These are phyloP conservation scores for Gossypium turneri DNA, from an alignment of 345 rosid genomes.

Conservation along the genomic window DNA sequence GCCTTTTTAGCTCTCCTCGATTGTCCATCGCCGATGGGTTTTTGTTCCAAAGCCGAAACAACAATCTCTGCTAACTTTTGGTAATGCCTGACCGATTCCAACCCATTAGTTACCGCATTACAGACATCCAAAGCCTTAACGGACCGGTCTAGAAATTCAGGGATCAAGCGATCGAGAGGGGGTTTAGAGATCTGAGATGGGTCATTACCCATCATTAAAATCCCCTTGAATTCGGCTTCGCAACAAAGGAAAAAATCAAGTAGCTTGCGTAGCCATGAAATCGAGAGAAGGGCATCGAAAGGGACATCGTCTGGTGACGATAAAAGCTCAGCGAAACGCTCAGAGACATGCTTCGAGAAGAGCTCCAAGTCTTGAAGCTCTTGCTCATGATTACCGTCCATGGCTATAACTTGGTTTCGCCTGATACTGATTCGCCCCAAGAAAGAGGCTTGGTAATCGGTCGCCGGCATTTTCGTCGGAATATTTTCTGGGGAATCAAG, in stretches of 20 bases:
- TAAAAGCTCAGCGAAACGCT: conserved; percentile 66
- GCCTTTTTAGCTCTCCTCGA: conserved; percentile 78
- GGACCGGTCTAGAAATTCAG: conserved; percentile 69
- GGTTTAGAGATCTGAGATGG: conserved; percentile 64
- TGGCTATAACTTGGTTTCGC: conserved; percentile 73
- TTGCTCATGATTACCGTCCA: conserved; percentile 78
- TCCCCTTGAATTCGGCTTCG: conserved; percentile 92
- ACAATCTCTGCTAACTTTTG: conserved; percentile 75
- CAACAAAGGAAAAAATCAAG: conserved; percentile 88
- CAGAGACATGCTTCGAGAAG: conserved; percentile 72
- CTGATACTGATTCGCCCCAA: conserved; percentile 91
- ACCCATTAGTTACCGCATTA: conserved; percentile 68
- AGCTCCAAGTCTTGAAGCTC: conserved; percentile 78
- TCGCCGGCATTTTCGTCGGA: conserved; percentile 44
- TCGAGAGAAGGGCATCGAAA: conserved; percentile 48
- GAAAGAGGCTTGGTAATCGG: conserved; percentile 72
- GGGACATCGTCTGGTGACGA: conserved; percentile 32
- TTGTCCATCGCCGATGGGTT: conserved; percentile 81
- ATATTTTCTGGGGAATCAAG: conserved; percentile 6
- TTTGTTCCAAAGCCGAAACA: conserved; percentile 56
- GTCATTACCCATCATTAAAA: conserved; percentile 66
- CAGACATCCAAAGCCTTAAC: conserved; percentile 80
- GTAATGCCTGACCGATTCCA: conserved; percentile 70
- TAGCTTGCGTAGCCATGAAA: conserved; percentile 79
- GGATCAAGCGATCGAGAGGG: conserved; percentile 77